Percentiles rank a stretch among this genome's conserved stretches.
Evolutionary conservation across 495 filamentous ascomycete species (phyloP).

Genomic region (Delitschia confertaspora): DNA sequence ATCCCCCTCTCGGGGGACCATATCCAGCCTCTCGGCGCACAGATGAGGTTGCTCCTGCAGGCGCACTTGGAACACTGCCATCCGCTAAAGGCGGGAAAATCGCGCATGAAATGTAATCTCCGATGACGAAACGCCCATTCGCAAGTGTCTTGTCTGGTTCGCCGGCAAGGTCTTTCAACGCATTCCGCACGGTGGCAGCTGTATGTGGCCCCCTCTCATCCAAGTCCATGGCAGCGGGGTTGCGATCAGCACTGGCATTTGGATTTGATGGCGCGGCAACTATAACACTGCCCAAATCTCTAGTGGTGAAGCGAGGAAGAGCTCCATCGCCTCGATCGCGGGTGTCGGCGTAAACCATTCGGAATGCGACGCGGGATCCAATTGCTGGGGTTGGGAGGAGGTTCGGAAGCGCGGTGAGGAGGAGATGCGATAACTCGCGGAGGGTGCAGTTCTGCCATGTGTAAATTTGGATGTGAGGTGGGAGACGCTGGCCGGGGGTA

Average conservation of each 20-base stretch:
- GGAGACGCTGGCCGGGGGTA: constrained; percentile 43
- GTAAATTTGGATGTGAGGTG: constrained; percentile 71
- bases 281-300: constrained; percentile 76
- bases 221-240: too few species aligned
- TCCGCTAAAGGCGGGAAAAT: constrained; percentile 66
- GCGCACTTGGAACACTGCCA: constrained; percentile 59
- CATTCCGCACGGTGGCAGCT: constrained; percentile 8
- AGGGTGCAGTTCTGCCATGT: constrained; percentile 82
- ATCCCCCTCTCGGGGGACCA: constrained; percentile 22
- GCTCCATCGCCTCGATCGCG: too few species aligned
- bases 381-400: constrained; percentile 66
- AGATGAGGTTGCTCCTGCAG: constrained; percentile 17
- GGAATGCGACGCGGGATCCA: constrained; percentile 77
- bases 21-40: constrained; percentile 32
- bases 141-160: constrained; percentile 63
- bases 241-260: too few species aligned
- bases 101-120: constrained; percentile 77
- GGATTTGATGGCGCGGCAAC: too few species aligned
- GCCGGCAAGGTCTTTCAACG: constrained; percentile 36
- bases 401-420: constrained; percentile 54
- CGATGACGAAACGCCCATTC: constrained; percentile 73
- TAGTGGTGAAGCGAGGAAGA: constrained; percentile 48
- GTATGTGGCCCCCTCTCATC: constrained; percentile 23
- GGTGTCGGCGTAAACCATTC: constrained; percentile 78
- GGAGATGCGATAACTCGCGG: constrained; percentile 68